Percentiles rank a stretch among this genome's conserved stretches.
These are phyloP conservation scores for Neltuma alba DNA, from an alignment of 306 rosid genomes.

Conservation along the genomic window DNA sequence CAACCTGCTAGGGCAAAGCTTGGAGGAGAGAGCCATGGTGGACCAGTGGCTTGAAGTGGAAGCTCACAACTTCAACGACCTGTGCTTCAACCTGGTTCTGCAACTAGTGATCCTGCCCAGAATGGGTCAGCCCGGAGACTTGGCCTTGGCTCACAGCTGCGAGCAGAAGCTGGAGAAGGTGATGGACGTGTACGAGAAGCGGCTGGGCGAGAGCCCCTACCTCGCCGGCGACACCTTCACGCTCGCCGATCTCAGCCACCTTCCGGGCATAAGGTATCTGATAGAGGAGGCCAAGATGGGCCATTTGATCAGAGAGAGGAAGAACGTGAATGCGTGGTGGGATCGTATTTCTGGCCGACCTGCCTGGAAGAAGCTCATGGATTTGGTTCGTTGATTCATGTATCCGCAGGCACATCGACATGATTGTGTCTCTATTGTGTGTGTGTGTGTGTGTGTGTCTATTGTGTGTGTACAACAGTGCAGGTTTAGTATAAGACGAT, in stretches of 20 bases:
- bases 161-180: conserved; percentile 56
- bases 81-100: conserved; percentile 53
- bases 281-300: conserved; percentile 53
- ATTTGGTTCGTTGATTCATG: conserved; percentile 20
- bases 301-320: conserved; percentile 53
- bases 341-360: conserved; percentile 57
- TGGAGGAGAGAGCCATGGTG: conserved; percentile 70
- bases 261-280: conserved; percentile 59
- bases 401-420: neutral
- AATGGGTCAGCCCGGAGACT: conserved; percentile 55
- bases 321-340: conserved; percentile 75
- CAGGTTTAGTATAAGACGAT: no score
- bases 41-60: conserved; percentile 86
- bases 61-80: conserved; percentile 69
- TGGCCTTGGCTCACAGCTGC: conserved; percentile 39
- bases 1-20: conserved; percentile 53
- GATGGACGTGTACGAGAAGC: conserved; percentile 61
- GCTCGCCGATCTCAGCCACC: conserved; percentile 72
- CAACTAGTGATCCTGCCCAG: conserved; percentile 58
- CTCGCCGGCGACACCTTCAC: conserved; percentile 63
- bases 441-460: neutral
- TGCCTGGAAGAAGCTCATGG: conserved; percentile 67
- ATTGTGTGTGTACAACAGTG: neutral
- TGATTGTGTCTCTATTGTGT: neutral
- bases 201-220: conserved; percentile 49